Percentiles rank a stretch among this genome's conserved stretches.
phyloP scores from a whole-genome alignment of 108 stramenopile species.

The Pseudonitzschia pungens region DNA sequence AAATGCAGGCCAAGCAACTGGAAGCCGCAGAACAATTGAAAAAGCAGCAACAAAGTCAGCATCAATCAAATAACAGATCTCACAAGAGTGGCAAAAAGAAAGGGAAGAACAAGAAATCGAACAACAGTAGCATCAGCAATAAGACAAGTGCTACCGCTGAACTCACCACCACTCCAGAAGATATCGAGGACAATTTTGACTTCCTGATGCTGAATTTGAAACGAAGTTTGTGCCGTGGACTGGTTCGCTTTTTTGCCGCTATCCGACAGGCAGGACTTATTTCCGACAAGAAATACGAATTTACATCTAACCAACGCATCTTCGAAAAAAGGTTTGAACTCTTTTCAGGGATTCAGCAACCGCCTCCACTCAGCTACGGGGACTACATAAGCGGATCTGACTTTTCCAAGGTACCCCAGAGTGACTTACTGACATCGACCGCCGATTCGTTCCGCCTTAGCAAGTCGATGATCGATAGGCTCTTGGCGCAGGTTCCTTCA shows the following conservation, averaged over 20 bases:
- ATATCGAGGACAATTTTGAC: constrained; percentile 65
- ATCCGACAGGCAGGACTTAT: constrained; percentile 65
- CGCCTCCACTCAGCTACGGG: constrained; percentile 62
- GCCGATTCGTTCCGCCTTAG: constrained; percentile 57
- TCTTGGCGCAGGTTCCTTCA: constrained; percentile 20
- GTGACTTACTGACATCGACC: constrained; percentile 57
- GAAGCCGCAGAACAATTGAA: constrained; percentile 15
- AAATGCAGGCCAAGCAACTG: constrained; percentile 18
- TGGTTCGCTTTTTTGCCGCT: constrained; percentile 66
- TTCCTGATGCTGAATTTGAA: constrained; percentile 45
- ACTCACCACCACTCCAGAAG: constrained; percentile 31
- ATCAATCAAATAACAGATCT: constrained; percentile 3
- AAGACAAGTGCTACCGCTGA: not conserved
- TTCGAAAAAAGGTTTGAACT: constrained; percentile 75
- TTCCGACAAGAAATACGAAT: constrained; percentile 34
- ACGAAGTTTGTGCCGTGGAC: constrained; percentile 67
- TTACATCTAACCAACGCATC: constrained; percentile 56
- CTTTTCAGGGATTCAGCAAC: constrained; percentile 59
- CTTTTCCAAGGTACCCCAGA: constrained; percentile 45
- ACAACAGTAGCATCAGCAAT: not conserved
- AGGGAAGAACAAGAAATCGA: constrained; percentile 33
- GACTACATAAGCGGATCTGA: constrained; percentile 67
- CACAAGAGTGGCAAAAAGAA: constrained; percentile 42
- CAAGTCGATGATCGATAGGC: constrained; percentile 48
- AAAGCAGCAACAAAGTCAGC: constrained; percentile 16